Evolutionary conservation across 306 rosid genomes (phyloP), one percentile per base, ranked within the genome.

Genomic region (Fragaria nilgerrensis): DNA sequence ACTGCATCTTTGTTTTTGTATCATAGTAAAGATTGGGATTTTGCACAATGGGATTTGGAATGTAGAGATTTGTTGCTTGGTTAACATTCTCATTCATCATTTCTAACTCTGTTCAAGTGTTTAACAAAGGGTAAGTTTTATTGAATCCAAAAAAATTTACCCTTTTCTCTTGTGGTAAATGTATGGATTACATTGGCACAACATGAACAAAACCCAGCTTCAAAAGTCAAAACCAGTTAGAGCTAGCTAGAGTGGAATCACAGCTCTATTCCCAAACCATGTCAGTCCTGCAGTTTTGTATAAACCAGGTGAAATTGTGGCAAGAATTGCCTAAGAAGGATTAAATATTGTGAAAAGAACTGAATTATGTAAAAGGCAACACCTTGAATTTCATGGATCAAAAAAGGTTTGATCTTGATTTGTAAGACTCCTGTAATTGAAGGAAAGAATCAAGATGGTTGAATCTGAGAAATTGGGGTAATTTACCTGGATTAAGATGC

Each of bases 401-500:
- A 20, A 34, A 36, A 73, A 55, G n/a, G 10, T 36, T 73, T 55
- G 49, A 37, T 37, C 67, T 55, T 55, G 22, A 53, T 32, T 4
- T 13, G 49, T 55, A 27, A 41, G 39, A 43, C 17, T 3, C 10
- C 55, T 19, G n/a, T 25, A 43, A 78, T 22, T 70, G 69, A 48
- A 70, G 44, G 3, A 23, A 23, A 5, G 9, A 32, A 9, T 48
- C 39, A 19, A 11, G 50, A n/a, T 20, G 16, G 59, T 43, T 63
- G 27, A 48, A 48, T 66, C 65, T 49, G 37, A 47, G 0, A 16
- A 76, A 48, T 14, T 48, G 39, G 69, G 16, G 16, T 20, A n/a
- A 59, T 2, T 20, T 44, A 82, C 80, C 68, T 25, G 47, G 78
- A 75, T 83, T 39, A 89, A 78, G 85, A 84, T 17, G 77, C 78